Evolutionary conservation across 2,329 filamentous ascomycete genomes (phyloP), one percentile per base, ranked within the genome.

Genomic region (Amylocarpus encephaloides): DNA sequence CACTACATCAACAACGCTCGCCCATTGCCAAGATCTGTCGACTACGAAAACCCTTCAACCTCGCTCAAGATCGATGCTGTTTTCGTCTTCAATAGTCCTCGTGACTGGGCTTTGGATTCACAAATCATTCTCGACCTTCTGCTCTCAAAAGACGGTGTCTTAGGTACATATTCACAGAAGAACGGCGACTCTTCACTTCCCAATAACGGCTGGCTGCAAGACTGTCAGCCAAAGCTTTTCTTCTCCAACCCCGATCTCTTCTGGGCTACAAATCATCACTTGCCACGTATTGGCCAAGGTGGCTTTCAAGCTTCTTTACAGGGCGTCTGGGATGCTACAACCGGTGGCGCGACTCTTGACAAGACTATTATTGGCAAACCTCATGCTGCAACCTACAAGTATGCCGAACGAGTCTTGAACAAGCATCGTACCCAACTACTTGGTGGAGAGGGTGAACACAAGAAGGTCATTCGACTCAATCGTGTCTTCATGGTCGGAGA

Each of bases 401-500:
- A 86, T 62, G 91, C 92, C 0, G 87, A 95, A 70, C 75, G 79
- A 46, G 77, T 86, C 46, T 73, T 96, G 48, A 70, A 79, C 48
- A 70, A 70, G 52, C 82, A 86, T 64, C 73, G 85, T 16, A 47
- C 39, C 29, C 52, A 48, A 30, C 32, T 44, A 41, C 40, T 49
- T 16, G 43, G n/a, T 15, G 40, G 13, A 32, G 44, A 55, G 39
- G 57, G 61, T 48, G 38, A 44, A 41, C 53, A 55, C 56, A 46
- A 57, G 53, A 53, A 61, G 16, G 51, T 67, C 3, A 66, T 61
- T 16, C 75, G 77, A n/a, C 68, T 95, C 48, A 74, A 75, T 60
- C 79, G 76, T 42, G 89, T 97, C 13, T 97, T 94, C 69, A 96
- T 97, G 92, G 80, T 97, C 39, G 92, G 92, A 5, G 86, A 91